phyloP scores from a whole-genome alignment of 495 filamentous ascomycete species.

The Xylaria grammica region DNA sequence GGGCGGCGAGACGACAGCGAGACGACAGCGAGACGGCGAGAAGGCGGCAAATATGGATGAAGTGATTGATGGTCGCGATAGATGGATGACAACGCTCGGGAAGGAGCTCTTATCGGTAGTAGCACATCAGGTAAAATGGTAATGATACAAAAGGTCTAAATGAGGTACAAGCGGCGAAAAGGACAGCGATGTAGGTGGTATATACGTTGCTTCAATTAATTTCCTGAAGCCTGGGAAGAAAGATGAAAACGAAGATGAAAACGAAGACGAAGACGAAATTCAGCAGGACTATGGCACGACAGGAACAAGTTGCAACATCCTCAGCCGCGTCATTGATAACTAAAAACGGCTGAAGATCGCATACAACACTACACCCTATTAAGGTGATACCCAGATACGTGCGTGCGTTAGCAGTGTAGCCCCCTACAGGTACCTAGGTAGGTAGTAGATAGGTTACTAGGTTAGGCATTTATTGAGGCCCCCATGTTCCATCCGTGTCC shows the following conservation, averaged over 20 bases:
- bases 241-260: not conserved
- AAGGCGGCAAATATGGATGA: not conserved
- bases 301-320: slow-evolving; percentile 2
- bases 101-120: slow-evolving; percentile 12
- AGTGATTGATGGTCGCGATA: not conserved
- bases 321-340: not conserved
- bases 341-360: not conserved
- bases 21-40: not conserved
- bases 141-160: not conserved
- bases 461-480: no score
- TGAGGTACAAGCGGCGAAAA: not conserved
- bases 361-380: not conserved
- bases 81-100: not conserved
- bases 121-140: not conserved
- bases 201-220: not conserved
- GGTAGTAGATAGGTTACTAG: no score
- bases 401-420: no score
- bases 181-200: not conserved
- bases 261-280: not conserved
- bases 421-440: no score
- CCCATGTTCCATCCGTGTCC: no score
- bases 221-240: not conserved
- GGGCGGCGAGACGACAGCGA: no score
- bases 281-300: slow-evolving; percentile 2
- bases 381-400: not conserved